Evolutionary conservation across 495 filamentous ascomycete species (phyloP).

Genomic region (Ascobolus immersus): DNA sequence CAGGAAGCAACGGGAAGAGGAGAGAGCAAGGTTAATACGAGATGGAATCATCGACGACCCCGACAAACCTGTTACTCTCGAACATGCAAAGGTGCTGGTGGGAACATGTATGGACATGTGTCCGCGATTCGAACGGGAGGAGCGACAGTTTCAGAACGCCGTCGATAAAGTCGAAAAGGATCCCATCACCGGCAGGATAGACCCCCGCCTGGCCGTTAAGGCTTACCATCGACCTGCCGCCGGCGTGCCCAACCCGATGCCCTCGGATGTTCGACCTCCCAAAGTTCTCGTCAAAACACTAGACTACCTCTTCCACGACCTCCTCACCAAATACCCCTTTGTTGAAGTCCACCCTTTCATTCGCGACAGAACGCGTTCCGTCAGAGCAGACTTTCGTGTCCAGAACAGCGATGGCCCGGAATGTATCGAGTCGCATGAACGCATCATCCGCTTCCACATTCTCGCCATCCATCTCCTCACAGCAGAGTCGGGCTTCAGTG

Average conservation of each 20-base stretch:
- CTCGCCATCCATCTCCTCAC: slow-evolving; percentile 65
- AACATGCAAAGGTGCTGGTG: slow-evolving; percentile 63
- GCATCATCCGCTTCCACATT: slow-evolving; percentile 78
- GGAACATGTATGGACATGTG: slow-evolving; percentile 89
- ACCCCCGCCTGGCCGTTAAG: slow-evolving; percentile 31
- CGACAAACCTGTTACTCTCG: slow-evolving; percentile 50
- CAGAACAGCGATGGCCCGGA: slow-evolving; percentile 28
- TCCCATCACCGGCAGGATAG: slow-evolving; percentile 9
- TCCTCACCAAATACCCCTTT: slow-evolving; percentile 40
- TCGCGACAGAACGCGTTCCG: slow-evolving; percentile 78
- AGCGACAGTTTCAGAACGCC: slow-evolving; percentile 24
- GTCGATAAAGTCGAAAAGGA: slow-evolving; percentile 33
- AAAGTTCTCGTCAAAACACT: slow-evolving; percentile 44
- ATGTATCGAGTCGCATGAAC: slow-evolving; percentile 62
- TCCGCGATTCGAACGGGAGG: slow-evolving; percentile 47
- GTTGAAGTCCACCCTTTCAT: slow-evolving; percentile 42
- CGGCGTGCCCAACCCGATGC: slow-evolving; percentile 70
- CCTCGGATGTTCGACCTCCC: slow-evolving; percentile 74
- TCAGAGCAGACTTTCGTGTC: slow-evolving; percentile 84
- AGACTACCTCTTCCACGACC: slow-evolving; percentile 55
- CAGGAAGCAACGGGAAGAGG: slow-evolving; percentile 41
- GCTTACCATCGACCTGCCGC: slow-evolving; percentile 73
- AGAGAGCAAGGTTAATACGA: slow-evolving; percentile 42
- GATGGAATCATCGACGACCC: slow-evolving; percentile 70
- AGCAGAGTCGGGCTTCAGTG: slow-evolving; percentile 45